Conservation (phyloP, 352 stramenopile species). For the Pythium coloratum region DNA sequence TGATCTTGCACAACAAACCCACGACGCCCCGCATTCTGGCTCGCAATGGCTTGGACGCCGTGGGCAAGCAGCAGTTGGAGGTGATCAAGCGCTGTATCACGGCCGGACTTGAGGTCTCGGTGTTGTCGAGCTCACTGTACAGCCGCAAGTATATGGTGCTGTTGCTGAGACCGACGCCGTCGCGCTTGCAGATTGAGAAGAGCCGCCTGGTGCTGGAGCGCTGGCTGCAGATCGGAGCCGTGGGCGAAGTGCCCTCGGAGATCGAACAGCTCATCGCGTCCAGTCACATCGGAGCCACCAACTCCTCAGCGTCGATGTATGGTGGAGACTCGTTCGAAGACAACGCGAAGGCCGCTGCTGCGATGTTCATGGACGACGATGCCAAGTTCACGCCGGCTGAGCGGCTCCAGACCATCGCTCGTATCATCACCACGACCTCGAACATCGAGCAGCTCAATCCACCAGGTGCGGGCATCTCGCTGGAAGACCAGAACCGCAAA, state of each 20-base stretch:
- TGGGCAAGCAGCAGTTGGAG: constrained; percentile 73
- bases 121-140: constrained; percentile 80
- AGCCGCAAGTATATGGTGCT: constrained; percentile 83
- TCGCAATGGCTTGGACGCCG: constrained; percentile 68
- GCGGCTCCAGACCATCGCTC: constrained; percentile 81
- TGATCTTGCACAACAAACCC: constrained; percentile 83
- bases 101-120: constrained; percentile 71
- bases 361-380: constrained; percentile 46
- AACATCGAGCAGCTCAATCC: constrained; percentile 75
- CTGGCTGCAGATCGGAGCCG: constrained; percentile 84
- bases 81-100: constrained; percentile 76
- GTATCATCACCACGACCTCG: constrained; percentile 81
- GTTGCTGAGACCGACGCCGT: constrained; percentile 57
- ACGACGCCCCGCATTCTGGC: constrained; percentile 74
- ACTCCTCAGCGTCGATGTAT: constrained; percentile 27
- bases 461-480: constrained; percentile 71
- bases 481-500: constrained; percentile 75
- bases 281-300: constrained; percentile 57
- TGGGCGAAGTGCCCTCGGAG: constrained; percentile 83
- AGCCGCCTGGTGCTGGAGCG: constrained; percentile 78
- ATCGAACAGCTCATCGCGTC: constrained; percentile 85
- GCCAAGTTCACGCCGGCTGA: constrained; percentile 82
- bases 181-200: constrained; percentile 76
- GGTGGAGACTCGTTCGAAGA: constrained; percentile 28
- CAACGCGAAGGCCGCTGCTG: constrained; percentile 11